A percentile compares a stretch with the other conserved stretches of the same genome.
Evolutionary conservation across 1,139 yeast genomes (phyloP).

Genomic region (Arxiozyma bovina): DNA sequence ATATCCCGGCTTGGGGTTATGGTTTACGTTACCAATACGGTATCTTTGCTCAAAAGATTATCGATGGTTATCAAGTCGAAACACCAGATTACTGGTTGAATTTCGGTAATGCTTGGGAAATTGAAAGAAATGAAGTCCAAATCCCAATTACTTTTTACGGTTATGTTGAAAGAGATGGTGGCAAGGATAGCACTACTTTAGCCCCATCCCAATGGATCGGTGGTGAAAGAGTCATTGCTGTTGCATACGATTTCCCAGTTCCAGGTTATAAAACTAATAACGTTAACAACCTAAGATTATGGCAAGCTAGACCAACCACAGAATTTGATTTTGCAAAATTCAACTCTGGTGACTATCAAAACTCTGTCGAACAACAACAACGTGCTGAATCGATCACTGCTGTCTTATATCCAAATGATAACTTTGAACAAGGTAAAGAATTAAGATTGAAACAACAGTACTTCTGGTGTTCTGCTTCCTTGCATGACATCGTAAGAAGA

Average conservation of each 20-base stretch:
- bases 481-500: conserved; percentile 85
- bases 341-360: conserved; percentile 84
- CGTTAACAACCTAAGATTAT: conserved; percentile 81
- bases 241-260: conserved; percentile 88
- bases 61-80: conserved; percentile 90
- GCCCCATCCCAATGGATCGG: conserved; percentile 62
- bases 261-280: conserved; percentile 82
- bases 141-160: conserved; percentile 94
- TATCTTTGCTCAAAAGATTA: conserved; percentile 81
- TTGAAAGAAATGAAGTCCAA: conserved; percentile 76
- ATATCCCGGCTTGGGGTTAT: conserved; percentile 95
- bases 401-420: conserved; percentile 86
- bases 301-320: conserved; percentile 85
- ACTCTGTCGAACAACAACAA: conserved; percentile 78
- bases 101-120: conserved; percentile 87
- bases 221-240: conserved; percentile 81
- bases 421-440: conserved; percentile 85
- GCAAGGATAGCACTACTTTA: conserved; percentile 40
- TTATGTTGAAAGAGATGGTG: conserved; percentile 56
- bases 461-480: conserved; percentile 94
- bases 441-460: conserved; percentile 90
- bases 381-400: conserved; percentile 87
- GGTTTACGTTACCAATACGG: conserved; percentile 91
- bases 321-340: conserved; percentile 90
- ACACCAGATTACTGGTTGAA: conserved; percentile 91